Base-by-base conservation (phyloP, 768 basidiomycete species). In the Gymnopilus junonius region DNA sequence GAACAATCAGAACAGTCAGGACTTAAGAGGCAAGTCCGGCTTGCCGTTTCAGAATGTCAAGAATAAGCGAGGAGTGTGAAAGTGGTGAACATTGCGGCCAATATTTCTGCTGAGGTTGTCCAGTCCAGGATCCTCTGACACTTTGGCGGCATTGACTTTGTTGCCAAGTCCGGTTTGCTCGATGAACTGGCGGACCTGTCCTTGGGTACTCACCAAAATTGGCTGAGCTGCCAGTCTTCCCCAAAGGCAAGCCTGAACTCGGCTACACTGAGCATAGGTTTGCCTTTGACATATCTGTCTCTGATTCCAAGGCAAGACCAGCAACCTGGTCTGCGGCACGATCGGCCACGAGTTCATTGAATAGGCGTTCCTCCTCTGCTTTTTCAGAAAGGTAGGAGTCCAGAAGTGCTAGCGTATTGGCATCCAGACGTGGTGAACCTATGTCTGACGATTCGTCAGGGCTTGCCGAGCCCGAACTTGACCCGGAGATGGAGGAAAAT, bases 141-240 rank as follows among this genome's bases (percentile, higher is more conserved):
- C 6, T 20, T 40, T 20, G 34, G 21, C 25, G 14, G 54, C 10
- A 55, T 39, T 34, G 32, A 34, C 23, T 40, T 12, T 23, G 23
- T 43, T 40, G 21, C 31, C 55, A 11, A 31, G 14, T 12, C 31
- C 12, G 17, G 32, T 34, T 25, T 15, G 34, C 54, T 23, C 12
- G 21, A 5, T 35, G 57, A 27, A 17, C 20, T 39, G 8, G 6
- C 15, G 51, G 29, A 21, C 39, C 48, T 34, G 11, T 62, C 29
- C 55, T 34, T 31, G 51, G 37, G 34, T 56, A 64, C 82, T 76
- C 70, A 82, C 81, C 82, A 83, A 63, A 83, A 82, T 70, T 83
- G 82, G 66, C 80, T 82, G 42, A 83, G 75, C 67, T 83, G 81
- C 82, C 82, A 83, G 71, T 82, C 80, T 71, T 83, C 82, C 17